Evolutionary conservation across 805 yeast species (phyloP), one percentile per base, ranked within the genome.

Genomic region (Lachancea lanzarotensis): DNA sequence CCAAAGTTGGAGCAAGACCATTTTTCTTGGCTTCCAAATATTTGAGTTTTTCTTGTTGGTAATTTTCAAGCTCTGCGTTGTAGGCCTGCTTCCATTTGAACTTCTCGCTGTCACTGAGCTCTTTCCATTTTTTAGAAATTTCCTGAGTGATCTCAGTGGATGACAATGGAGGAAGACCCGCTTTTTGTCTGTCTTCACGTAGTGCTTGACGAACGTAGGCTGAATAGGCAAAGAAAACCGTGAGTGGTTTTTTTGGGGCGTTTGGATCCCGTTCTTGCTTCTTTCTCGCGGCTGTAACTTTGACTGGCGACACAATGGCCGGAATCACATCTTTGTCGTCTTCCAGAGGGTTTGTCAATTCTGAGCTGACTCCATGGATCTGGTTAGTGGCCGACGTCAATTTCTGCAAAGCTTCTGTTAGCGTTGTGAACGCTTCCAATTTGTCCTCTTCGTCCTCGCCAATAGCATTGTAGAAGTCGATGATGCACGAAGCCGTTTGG

Each of bases 181-280:
- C 69, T 31, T 67, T 67, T 45, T 69, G 74, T 59, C 95, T 76
- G 50, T 84, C 89, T 43, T 76, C 81, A 45, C 82, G 78, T 50
- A 90, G 74, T 32, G 74, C 69, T 50, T 82, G 84, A 58, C 96
- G 81, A 52, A 80, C 76, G 52, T 78, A 80, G 52, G 84, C 81
- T 43, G 87, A 80, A 66, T 80, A 91, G 35, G 81, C 75, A 65
- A 91, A 85, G 70, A 81, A 90, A 37, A 86, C 84, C 18, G 96
- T 89, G 59, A 87, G 72, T 13, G 98, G 98, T 59, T 89, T 89
- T 73, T 86, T 88, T 48, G 98, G 98, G 37, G 96, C 96, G 58
- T 85, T 82, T 42, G 97, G 97, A 66, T 91, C 98, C 55, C 76
- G 78, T 67, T 78, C 82, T 46, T 64, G 66, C 53, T 70, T 72